Conservation (phyloP, 169 alveolate species). For the Plasmodium yoelii region DNA sequence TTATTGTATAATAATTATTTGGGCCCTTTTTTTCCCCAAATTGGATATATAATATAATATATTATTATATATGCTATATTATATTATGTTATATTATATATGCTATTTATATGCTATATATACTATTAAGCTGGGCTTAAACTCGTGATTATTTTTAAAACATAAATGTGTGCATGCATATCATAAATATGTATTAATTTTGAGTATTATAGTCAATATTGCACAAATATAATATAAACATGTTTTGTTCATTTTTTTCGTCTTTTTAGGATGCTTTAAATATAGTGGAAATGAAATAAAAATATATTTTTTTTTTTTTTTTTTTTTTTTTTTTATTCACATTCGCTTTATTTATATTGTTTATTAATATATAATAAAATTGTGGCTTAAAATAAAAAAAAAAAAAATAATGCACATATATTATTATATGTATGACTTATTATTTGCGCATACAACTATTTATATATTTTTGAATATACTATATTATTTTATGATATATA, state of each 20-base stretch:
- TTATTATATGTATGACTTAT: too few species aligned
- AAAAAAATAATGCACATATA: not conserved
- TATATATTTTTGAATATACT: too few species aligned
- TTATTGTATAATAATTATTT: not conserved
- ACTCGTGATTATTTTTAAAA: too few species aligned
- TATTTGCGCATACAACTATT: too few species aligned
- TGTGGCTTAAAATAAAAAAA: constrained; percentile 3
- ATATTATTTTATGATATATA: too few species aligned
- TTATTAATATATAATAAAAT: not conserved
- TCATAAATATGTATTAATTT: too few species aligned
- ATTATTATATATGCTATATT: not conserved
- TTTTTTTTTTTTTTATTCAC: not conserved
- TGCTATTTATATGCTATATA: not conserved
- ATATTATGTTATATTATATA: not conserved
- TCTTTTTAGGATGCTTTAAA: constrained; percentile 27
- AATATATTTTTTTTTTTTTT: too few species aligned
- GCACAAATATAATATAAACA: too few species aligned
- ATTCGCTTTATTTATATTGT: constrained; percentile 3
- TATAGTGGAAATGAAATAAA: constrained; percentile 30
- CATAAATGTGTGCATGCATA: not conserved
- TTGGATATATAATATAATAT: not conserved
- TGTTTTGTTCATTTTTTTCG: not conserved
- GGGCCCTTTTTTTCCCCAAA: not conserved
- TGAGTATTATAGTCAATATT: too few species aligned
- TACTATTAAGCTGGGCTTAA: too few species aligned